A percentile compares a stretch with the other conserved stretches of the same genome.
Conservation (phyloP, 352 stramenopile genomes). For the Globisporangium rhizosaccharum region DNA sequence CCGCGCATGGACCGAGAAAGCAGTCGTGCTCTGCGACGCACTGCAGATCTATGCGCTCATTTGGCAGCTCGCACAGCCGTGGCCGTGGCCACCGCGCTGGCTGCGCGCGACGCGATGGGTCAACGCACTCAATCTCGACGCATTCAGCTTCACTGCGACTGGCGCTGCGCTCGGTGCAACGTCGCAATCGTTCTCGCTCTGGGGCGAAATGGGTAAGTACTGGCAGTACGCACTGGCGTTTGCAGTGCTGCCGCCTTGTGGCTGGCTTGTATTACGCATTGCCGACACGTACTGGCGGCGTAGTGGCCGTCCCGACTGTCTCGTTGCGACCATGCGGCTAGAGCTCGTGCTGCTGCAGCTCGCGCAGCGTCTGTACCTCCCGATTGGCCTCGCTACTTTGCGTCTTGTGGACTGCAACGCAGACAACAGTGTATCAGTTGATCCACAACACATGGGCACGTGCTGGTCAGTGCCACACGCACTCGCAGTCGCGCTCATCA, state of each 20-base stretch:
- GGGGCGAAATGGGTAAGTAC: constrained; percentile 52
- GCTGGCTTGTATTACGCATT: constrained; percentile 2
- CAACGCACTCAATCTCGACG: constrained; percentile 47
- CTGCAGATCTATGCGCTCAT: constrained; percentile 63
- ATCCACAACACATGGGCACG: constrained; percentile 22
- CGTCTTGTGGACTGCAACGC: constrained; percentile 53
- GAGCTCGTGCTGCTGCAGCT: constrained; percentile 46
- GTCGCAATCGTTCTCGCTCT: constrained; percentile 47
- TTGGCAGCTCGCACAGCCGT: constrained; percentile 76
- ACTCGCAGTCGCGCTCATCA: constrained; percentile 25
- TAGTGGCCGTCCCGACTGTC: constrained; percentile 20
- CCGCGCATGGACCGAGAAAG: constrained; percentile 65
- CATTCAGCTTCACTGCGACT: constrained; percentile 41
- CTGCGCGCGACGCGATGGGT: constrained; percentile 40
- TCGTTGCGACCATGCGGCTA: constrained; percentile 20
- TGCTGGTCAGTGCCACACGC: constrained; percentile 31
- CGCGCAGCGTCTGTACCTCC: constrained; percentile 49
- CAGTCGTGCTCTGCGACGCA: constrained; percentile 30
- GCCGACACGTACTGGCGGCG: constrained; percentile 12
- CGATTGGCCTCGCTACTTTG: constrained; percentile 51
- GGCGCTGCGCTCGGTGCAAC: constrained; percentile 60
- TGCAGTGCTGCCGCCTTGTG: constrained; percentile 20
- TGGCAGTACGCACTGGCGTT: constrained; percentile 54
- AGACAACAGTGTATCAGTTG: constrained; percentile 32
- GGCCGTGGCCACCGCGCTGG: constrained; percentile 63